A percentile compares a stretch with the other conserved stretches of the same genome.
Conservation (phyloP, 768 basidiomycete species). For the Aureoboletus auriporus region DNA sequence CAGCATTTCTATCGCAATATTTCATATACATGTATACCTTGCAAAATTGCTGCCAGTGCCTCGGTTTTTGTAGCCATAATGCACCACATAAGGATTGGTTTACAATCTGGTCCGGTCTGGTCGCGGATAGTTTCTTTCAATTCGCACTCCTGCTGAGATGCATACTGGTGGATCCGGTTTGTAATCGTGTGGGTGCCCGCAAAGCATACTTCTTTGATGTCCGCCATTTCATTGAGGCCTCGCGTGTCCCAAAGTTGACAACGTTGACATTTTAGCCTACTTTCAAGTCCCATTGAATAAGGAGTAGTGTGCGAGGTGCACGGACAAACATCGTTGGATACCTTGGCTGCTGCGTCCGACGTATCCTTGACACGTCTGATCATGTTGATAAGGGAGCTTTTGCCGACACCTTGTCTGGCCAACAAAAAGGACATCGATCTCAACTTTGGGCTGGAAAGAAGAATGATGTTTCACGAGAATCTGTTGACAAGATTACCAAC, state of each 20-base stretch:
- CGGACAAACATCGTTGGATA: slow-evolving; percentile 15
- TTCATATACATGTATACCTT: slow-evolving; percentile 24
- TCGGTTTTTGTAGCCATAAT: slow-evolving; percentile 20
- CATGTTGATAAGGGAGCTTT: slow-evolving; percentile 26
- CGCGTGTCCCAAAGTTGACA: slow-evolving; percentile 29
- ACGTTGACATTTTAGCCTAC: slow-evolving; percentile 8
- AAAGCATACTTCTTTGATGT: slow-evolving; percentile 1
- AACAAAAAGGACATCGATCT: slow-evolving; percentile 21
- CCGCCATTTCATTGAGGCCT: slow-evolving; percentile 20
- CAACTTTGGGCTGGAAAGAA: slow-evolving; percentile 4
- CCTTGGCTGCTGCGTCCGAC: slow-evolving; percentile 4
- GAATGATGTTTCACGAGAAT: slow-evolving; percentile 2
- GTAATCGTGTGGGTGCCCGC: slow-evolving; percentile 6
- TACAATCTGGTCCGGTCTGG: neutral
- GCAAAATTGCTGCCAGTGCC: slow-evolving; percentile 19
- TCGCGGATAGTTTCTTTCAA: slow-evolving; percentile 11
- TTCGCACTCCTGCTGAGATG: slow-evolving; percentile 15
- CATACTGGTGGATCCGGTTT: slow-evolving; percentile 8
- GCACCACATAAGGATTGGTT: slow-evolving; percentile 25
- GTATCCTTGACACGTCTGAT: slow-evolving; percentile 12
- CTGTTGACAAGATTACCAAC: neutral
- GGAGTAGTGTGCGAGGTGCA: slow-evolving; percentile 12
- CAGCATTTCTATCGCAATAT: slow-evolving; percentile 18
- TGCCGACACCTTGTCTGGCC: slow-evolving; percentile 25
- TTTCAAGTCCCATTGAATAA: slow-evolving; percentile 5